Evolutionary conservation across 331 rosid genomes (phyloP).

Genomic region (Acacia concinna): DNA sequence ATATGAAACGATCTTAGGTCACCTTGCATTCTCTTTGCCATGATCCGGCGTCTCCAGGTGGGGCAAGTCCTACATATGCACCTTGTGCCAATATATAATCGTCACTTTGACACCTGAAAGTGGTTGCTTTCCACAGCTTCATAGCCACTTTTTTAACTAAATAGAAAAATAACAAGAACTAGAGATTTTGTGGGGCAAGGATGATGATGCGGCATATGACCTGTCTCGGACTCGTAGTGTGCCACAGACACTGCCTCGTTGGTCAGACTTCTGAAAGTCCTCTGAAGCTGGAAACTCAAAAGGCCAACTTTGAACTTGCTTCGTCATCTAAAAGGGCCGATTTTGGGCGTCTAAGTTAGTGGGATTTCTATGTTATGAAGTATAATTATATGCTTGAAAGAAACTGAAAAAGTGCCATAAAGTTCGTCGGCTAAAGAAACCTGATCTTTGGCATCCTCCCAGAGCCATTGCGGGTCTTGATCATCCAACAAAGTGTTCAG

Average conservation of each 20-base stretch:
- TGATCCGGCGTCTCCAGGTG: slow-evolving; percentile 79
- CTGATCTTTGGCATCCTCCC: slow-evolving; percentile 85
- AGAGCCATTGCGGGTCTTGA: slow-evolving; percentile 60
- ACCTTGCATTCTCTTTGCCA: slow-evolving; percentile 95
- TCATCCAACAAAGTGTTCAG: slow-evolving; percentile 47
- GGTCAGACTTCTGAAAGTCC: slow-evolving; percentile 64
- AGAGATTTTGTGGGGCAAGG: too few relatives aligned
- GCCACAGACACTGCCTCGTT: slow-evolving; percentile 67
- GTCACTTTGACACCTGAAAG: slow-evolving; percentile 47
- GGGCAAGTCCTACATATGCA: slow-evolving; percentile 77
- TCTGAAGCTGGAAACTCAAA: slow-evolving; percentile 85
- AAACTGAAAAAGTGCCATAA: background rate
- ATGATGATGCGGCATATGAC: too few relatives aligned
- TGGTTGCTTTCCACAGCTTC: background rate
- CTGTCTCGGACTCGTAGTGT: slow-evolving; percentile 66
- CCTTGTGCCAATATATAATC: slow-evolving; percentile 47
- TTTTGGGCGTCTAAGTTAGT: background rate
- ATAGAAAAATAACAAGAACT: too few relatives aligned
- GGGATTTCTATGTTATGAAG: background rate
- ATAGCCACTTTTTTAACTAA: background rate
- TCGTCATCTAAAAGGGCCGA: slow-evolving; percentile 47
- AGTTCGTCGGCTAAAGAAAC: slow-evolving; percentile 29
- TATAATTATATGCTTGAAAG: background rate
- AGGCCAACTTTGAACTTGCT: slow-evolving; percentile 83
- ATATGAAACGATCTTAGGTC: slow-evolving; percentile 23